phyloP scores from a whole-genome alignment of 495 filamentous ascomycete genomes.

The Podospora didyma region DNA sequence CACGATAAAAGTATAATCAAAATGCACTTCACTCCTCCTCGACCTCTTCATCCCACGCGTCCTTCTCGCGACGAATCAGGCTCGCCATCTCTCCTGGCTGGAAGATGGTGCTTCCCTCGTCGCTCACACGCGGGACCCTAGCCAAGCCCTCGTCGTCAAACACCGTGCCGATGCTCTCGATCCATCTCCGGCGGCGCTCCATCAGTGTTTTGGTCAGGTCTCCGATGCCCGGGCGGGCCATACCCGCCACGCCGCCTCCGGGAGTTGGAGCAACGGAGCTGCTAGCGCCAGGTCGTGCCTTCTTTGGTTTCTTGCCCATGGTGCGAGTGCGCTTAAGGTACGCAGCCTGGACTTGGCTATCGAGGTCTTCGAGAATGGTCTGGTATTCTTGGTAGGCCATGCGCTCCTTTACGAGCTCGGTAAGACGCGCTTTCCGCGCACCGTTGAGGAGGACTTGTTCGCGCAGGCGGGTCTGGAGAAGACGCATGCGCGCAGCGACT shows the following conservation, averaged over 20 bases:
- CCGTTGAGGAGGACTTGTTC: slow-evolving; percentile 81
- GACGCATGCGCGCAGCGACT: slow-evolving; percentile 80
- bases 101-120: slow-evolving; percentile 57
- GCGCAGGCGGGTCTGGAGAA: slow-evolving; percentile 76
- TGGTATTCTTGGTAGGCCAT: slow-evolving; percentile 95
- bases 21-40: slow-evolving; percentile 36
- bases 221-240: slow-evolving; percentile 78
- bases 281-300: slow-evolving; percentile 65
- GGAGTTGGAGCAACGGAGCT: slow-evolving; percentile 50
- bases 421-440: slow-evolving; percentile 78
- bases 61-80: slow-evolving; percentile 63
- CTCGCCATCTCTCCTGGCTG: slow-evolving; percentile 48
- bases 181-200: slow-evolving; percentile 84
- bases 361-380: slow-evolving; percentile 94
- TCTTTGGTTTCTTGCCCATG: slow-evolving; percentile 89
- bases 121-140: slow-evolving; percentile 42
- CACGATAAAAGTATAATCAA: background rate
- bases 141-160: slow-evolving; percentile 64
- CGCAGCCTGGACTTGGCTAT: slow-evolving; percentile 89
- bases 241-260: slow-evolving; percentile 47
- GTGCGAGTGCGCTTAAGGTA: slow-evolving; percentile 96
- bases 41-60: slow-evolving; percentile 70
- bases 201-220: slow-evolving; percentile 85
- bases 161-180: slow-evolving; percentile 78
- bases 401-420: slow-evolving; percentile 80